Base-by-base conservation (phyloP, 2,329 filamentous ascomycete species). In the Beauveria asiatica region DNA sequence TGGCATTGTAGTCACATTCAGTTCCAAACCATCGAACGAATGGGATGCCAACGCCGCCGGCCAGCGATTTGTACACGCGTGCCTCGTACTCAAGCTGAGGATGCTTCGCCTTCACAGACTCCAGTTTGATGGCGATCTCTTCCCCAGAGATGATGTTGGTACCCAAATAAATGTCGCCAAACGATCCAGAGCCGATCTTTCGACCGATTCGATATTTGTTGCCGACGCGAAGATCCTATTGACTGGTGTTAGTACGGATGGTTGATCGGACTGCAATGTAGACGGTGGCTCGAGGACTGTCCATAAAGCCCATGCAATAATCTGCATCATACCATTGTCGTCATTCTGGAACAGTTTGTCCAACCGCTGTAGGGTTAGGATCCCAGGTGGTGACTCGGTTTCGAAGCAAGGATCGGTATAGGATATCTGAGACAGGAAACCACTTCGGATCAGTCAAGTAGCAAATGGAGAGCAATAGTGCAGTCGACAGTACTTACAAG, bases 141-240 rank as follows among this genome's bases (percentile, higher is more conserved):
- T 99, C 94, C 64, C 94, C 94, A 5, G 94, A 97, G 77, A 97
- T 97, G 79, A 99, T 97, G 82, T 99, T 97, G 75, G 94, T 99
- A 70, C 94, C 94, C 59, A 97, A 86, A 78, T 97, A 99, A 74
- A 99, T 97, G 70, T 97, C 94, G 80, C 94, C 94, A 75, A 99
- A 99, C 72, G 88, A 92, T 68, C 94, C 94, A 68, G 92, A 96
- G 69, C 94, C 94, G 72, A 99, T 99, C 84, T 99, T 99, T 70
- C 94, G 91, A 75, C 94, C 94, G 76, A 99, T 97, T 70, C 94
- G 92, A 86, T 99, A 99, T 75, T 99, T 97, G 77, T 97, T 97
- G 78, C 94, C 94, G 78, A 99, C 94, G 73, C 94, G 92, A 71
- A 99, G 87, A 85, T 99, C 94, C 93, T 97, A 70, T 42, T 57